These are phyloP conservation scores for Penicillium aurantiogriseum DNA, from an alignment of 2,329 filamentous ascomycete species.

Conservation along the genomic window DNA sequence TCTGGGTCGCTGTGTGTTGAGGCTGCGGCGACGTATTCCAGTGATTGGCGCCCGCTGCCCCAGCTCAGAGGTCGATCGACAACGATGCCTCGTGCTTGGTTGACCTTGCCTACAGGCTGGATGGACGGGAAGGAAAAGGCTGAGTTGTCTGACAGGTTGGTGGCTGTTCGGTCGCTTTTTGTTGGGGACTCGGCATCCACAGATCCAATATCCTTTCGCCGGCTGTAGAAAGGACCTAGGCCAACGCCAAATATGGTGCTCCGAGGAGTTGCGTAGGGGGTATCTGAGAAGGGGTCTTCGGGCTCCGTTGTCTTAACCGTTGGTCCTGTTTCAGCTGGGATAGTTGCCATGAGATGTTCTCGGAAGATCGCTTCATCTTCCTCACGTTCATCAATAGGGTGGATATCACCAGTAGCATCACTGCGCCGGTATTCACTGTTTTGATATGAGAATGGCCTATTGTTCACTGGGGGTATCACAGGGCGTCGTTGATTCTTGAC, in stretches of 20 bases:
- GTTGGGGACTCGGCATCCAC: constrained; percentile 43
- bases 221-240: constrained; percentile 24
- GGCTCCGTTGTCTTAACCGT: constrained; percentile 12
- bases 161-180: constrained; percentile 56
- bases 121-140: constrained; percentile 43
- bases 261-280: constrained; percentile 26
- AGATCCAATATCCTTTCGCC: constrained; percentile 18
- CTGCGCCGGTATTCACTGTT: constrained; percentile 52
- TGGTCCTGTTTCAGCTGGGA: constrained; percentile 6
- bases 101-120: constrained; percentile 19
- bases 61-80: constrained; percentile 25
- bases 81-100: constrained; percentile 18
- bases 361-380: constrained; percentile 52
- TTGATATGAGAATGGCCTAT: constrained; percentile 34
- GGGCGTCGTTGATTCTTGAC: constrained; percentile 38
- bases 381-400: constrained; percentile 63
- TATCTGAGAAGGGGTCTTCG: constrained; percentile 30
- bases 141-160: constrained; percentile 56
- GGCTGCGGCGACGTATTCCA: constrained; percentile 23
- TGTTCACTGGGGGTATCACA: constrained; percentile 31
- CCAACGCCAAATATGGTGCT: constrained; percentile 28
- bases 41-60: constrained; percentile 26
- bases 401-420: constrained; percentile 55
- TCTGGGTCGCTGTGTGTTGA: constrained; percentile 27
- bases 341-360: constrained; percentile 23